Base-by-base conservation (phyloP, 306 rosid genomes). In the Arachis stenosperma region DNA sequence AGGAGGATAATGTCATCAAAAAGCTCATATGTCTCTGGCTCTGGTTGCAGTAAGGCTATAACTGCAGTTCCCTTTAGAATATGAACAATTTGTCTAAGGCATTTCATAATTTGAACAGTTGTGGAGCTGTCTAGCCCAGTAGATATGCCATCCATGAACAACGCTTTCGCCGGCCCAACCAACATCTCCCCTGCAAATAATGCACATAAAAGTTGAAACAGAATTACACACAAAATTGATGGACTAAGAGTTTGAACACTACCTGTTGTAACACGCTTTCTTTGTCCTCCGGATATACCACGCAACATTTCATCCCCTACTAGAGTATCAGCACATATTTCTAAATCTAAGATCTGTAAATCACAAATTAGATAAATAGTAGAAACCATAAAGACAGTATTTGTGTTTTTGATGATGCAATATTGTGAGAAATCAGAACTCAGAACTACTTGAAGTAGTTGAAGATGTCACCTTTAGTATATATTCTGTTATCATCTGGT, bases 281-380 rank as follows among this genome's bases (percentile, higher is more conserved):
- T 81, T 81, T 84, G 88, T 3, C 88, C 88, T 8, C 88, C 88
- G 2, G 88, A 84, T 22, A 84, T 69, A 9, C 89, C 89, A 6
- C 89, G 75, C 41, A 65, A 6, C 89, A 76, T 82, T 33, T 89
- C 88, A 83, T 86, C 90, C 39, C 97, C 97, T 4, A 89, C 93
- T 83, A 82, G 9, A 48, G 81, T 85, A 61, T 85, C 89, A 65
- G 89, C 89, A 64, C 89, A 85, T 11, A 65, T 79, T 64, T 85
- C 89, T 57, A 85, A 51, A 59, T 81, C 81, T 59, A 85, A 56
- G 52, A 82, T 64, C 89, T 82, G 56, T 15, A 47, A 60, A 59
- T 33, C 41, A 44, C 63, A 29, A 39, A 62, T 7, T 51, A 13
- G 71, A 40, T 22, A 17, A 47, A 13, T 33, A 33, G 6, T 62